Percentiles rank a stretch among this genome's conserved stretches.
These are phyloP conservation scores for Phaeolepiota aurea DNA, from an alignment of 768 basidiomycete species.

Conservation along the genomic window DNA sequence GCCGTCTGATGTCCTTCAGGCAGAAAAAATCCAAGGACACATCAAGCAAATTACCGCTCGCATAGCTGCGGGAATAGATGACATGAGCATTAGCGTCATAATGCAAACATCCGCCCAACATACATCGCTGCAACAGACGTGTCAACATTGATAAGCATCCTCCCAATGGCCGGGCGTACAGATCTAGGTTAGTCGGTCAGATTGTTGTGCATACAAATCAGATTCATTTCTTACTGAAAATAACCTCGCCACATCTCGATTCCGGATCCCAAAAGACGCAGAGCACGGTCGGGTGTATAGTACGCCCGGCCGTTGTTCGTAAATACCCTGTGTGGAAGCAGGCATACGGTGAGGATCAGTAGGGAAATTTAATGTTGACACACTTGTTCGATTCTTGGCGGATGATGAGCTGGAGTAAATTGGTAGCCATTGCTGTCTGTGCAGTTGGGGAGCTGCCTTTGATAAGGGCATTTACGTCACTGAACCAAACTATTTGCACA, in stretches of 20 bases:
- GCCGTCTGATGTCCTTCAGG: constrained; percentile 40
- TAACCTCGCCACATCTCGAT: constrained; percentile 74
- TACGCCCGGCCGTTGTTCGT: constrained; percentile 24
- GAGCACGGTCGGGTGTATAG: constrained; percentile 15
- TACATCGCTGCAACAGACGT: constrained; percentile 81
- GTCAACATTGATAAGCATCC: constrained; percentile 72
- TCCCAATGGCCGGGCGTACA: constrained; percentile 58
- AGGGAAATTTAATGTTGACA: constrained; percentile 8
- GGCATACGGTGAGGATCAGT: background rate
- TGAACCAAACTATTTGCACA: no score
- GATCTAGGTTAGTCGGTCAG: background rate
- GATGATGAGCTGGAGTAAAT: constrained; percentile 39
- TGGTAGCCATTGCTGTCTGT: constrained; percentile 27
- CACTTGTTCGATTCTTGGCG: constrained; percentile 39
- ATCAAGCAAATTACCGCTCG: constrained; percentile 18
- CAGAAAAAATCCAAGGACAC: constrained; percentile 39
- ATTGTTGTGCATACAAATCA: constrained; percentile 26
- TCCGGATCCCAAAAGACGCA: constrained; percentile 41
- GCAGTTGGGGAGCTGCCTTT: constrained; percentile 7
- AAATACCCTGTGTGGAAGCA: no score
- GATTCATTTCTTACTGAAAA: constrained; percentile 53
- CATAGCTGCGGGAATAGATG: constrained; percentile 23
- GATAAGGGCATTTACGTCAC: constrained; percentile 19
- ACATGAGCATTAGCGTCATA: constrained; percentile 29
- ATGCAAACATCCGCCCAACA: constrained; percentile 51